Conservation (phyloP, 192 early-diverging fungal genomes). For the Coemansia sp. region DNA sequence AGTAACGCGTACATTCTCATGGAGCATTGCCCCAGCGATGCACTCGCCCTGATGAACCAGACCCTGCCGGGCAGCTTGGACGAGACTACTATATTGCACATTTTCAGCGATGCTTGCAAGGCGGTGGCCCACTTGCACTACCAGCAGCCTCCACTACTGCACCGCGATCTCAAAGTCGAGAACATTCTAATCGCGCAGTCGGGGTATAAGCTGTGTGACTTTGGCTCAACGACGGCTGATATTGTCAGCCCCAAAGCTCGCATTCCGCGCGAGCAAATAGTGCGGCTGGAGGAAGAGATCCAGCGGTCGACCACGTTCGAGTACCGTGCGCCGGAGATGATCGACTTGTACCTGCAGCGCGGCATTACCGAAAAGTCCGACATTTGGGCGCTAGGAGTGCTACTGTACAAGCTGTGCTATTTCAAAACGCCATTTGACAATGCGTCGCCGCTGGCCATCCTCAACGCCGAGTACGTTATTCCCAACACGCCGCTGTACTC, state of each 20-base stretch:
- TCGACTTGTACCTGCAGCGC: conserved; percentile 84
- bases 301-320: conserved; percentile 89
- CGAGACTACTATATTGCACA: conserved; percentile 86
- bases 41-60: conserved; percentile 81
- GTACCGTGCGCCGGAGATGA: conserved; percentile 95
- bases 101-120: conserved; percentile 85
- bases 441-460: conserved; percentile 80
- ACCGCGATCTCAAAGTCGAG: conserved; percentile 88
- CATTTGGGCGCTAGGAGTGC: conserved; percentile 87
- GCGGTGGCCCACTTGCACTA: conserved; percentile 95
- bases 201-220: conserved; percentile 92
- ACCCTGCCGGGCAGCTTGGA: conserved; percentile 71
- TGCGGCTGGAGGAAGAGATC: conserved; percentile 87
- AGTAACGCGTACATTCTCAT: conserved; percentile 85
- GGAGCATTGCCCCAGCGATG: conserved; percentile 86
- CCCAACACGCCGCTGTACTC: conserved; percentile 77
- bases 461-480: conserved; percentile 85
- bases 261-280: conserved; percentile 69
- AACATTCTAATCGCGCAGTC: conserved; percentile 73
- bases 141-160: conserved; percentile 77
- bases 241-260: conserved; percentile 24
- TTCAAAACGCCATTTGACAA: conserved; percentile 97
- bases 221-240: conserved; percentile 81
- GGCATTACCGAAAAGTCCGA: conserved; percentile 87
- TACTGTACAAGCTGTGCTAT: conserved; percentile 96